phyloP scores from a whole-genome alignment of 495 filamentous ascomycete species.

The Aspergillus homomorphus region DNA sequence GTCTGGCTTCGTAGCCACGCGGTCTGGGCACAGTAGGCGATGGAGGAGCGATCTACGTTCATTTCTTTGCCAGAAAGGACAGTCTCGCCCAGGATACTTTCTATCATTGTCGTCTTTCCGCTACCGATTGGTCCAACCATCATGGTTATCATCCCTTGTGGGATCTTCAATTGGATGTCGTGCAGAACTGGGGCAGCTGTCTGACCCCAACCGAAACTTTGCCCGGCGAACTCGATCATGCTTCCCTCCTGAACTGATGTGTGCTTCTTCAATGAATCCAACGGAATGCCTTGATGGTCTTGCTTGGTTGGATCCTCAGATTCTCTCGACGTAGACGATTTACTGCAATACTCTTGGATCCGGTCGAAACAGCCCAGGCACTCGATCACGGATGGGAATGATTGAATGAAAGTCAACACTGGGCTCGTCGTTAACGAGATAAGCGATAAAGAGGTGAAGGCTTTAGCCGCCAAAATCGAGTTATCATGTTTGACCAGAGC shows the following conservation, averaged over 20 bases:
- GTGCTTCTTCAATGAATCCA: neutral
- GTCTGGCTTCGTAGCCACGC: conserved; percentile 38
- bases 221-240: neutral
- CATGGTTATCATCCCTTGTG: neutral
- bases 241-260: neutral
- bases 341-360: conserved; percentile 26
- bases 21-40: conserved; percentile 39
- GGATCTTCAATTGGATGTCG: neutral
- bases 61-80: neutral
- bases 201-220: neutral
- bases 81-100: conserved; percentile 22
- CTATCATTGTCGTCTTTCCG: conserved; percentile 28
- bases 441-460: conserved; percentile 36
- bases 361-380: conserved; percentile 28
- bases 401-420: conserved; percentile 22
- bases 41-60: neutral
- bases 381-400: conserved; percentile 20
- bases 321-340: neutral
- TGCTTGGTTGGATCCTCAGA: neutral
- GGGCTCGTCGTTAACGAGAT: conserved; percentile 29
- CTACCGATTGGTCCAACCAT: conserved; percentile 22
- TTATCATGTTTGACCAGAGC: conserved; percentile 36
- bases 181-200: neutral
- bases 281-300: neutral
- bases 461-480: conserved; percentile 37